Conservation (phyloP, 129 eudicot genomes). For the Apium graveolens region DNA sequence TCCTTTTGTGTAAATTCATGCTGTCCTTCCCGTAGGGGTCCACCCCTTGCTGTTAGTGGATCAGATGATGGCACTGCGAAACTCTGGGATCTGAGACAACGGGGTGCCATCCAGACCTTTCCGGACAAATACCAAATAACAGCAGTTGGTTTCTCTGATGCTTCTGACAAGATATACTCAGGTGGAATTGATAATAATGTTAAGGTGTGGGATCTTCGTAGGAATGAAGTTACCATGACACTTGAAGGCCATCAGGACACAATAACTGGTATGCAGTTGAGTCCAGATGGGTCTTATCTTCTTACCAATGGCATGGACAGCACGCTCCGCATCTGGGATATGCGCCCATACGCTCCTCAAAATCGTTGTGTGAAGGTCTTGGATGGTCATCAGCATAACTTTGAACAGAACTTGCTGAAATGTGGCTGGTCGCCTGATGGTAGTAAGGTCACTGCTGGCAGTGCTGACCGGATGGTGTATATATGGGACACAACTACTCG, state of each 20-base stretch:
- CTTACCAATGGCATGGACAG: constrained; percentile 90
- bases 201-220: constrained; percentile 88
- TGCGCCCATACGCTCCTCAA: constrained; percentile 95
- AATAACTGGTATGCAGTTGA: constrained; percentile 89
- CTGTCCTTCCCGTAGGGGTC: constrained; percentile 90
- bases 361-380: constrained; percentile 88
- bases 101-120: constrained; percentile 91
- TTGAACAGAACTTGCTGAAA: constrained; percentile 81
- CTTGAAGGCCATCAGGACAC: constrained; percentile 90
- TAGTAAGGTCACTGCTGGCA: constrained; percentile 89
- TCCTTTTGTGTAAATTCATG: constrained; percentile 84
- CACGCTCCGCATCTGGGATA: constrained; percentile 84
- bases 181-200: constrained; percentile 91
- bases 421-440: constrained; percentile 97
- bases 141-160: constrained; percentile 86
- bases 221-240: constrained; percentile 81
- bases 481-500: constrained; percentile 90
- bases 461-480: constrained; percentile 88
- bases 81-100: constrained; percentile 93
- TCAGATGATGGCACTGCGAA: constrained; percentile 97
- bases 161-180: constrained; percentile 84
- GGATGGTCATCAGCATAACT: constrained; percentile 94
- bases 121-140: constrained; percentile 93
- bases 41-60: constrained; percentile 88
- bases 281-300: constrained; percentile 93